Base-by-base conservation (phyloP, 2,329 filamentous ascomycete genomes). In the Trichophyton equinum region DNA sequence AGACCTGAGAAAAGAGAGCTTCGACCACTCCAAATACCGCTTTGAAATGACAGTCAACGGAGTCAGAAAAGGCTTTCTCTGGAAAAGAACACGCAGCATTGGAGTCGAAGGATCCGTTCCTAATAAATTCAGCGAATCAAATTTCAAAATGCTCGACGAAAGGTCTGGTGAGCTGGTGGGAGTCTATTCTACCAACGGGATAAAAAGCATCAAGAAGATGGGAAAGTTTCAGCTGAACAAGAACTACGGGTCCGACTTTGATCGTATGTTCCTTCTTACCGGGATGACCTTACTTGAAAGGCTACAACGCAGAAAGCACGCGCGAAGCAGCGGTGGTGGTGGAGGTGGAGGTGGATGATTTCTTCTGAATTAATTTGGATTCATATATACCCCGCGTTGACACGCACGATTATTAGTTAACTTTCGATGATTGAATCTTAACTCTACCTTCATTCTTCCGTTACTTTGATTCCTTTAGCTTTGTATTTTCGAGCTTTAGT, bases 131-230 rank as follows among this genome's bases (percentile, higher is more conserved):
- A 68, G 66, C 33, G 49, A 56, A 2, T 64, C 64, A 18, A 73
- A 71, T 59, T 68, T 67, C 62, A 73, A 75, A 60, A 62, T 75
- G n/a, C 64, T 73, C 15, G 67, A 74, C 18, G 69, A 71, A 57
- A 61, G 64, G 7, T 70, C 63, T 1, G 64, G 65, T 7, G 65
- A 67, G 33, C 58, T 73, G 1, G 51, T 73, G 2, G 73, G 71
- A 0, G 66, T 71, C 1, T 74, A 73, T 56, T 69, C 68, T 11
- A 68, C 66, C 59, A 69, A 66, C 57, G 51, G 57, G 44, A 42
- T 69, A 18, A 66, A 67, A 60, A 70, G 69, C 47, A 65, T 67
- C 11, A 69, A 64, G 53, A 71, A 69, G 49, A 66, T 65, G n/a
- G 72, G 71, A 5, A 69, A 70, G 40, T 64, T 75, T 22, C 66